Percentiles rank a stretch among this genome's conserved stretches.
Evolutionary conservation across 2,329 filamentous ascomycete species (phyloP).

Genomic region (Mariannaea elegans): DNA sequence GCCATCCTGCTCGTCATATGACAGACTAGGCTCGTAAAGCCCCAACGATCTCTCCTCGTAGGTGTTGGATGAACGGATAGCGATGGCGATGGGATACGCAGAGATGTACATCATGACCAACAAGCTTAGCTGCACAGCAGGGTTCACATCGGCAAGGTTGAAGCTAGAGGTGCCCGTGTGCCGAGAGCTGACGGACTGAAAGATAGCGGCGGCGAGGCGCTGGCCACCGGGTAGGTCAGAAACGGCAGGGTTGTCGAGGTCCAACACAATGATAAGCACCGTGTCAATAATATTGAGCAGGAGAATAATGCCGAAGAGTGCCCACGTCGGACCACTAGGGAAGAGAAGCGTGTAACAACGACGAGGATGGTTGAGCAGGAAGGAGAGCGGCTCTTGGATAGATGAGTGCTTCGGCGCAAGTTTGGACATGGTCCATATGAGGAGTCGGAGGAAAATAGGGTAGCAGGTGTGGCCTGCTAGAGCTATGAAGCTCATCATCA

Average conservation of each 20-base stretch:
- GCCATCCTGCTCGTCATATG: constrained; percentile 41
- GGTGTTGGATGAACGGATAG: constrained; percentile 67
- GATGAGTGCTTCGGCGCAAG: constrained; percentile 49
- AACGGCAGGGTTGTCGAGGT: constrained; percentile 62
- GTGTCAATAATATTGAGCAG: constrained; percentile 63
- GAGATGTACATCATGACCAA: constrained; percentile 74
- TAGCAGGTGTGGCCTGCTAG: constrained; percentile 65
- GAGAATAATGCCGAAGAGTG: constrained; percentile 59
- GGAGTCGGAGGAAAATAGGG: constrained; percentile 64
- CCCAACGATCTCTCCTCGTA: constrained; percentile 71
- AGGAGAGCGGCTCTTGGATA: constrained; percentile 57
- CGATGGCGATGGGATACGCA: constrained; percentile 68
- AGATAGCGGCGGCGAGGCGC: constrained; percentile 64
- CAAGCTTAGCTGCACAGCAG: constrained; percentile 65
- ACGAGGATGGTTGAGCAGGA: constrained; percentile 69
- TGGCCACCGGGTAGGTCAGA: constrained; percentile 53
- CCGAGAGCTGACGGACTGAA: constrained; percentile 62
- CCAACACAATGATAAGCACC: constrained; percentile 61
- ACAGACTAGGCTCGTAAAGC: constrained; percentile 54
- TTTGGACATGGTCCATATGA: constrained; percentile 65
- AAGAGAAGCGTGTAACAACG: constrained; percentile 72
- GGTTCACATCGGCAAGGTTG: constrained; percentile 57
- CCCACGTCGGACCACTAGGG: constrained; percentile 67
- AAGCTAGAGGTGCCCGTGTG: constrained; percentile 62
- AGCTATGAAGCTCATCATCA: constrained; percentile 59